phyloP scores from a whole-genome alignment of 2,329 filamentous ascomycete species.

The Sphaerulina populicola region DNA sequence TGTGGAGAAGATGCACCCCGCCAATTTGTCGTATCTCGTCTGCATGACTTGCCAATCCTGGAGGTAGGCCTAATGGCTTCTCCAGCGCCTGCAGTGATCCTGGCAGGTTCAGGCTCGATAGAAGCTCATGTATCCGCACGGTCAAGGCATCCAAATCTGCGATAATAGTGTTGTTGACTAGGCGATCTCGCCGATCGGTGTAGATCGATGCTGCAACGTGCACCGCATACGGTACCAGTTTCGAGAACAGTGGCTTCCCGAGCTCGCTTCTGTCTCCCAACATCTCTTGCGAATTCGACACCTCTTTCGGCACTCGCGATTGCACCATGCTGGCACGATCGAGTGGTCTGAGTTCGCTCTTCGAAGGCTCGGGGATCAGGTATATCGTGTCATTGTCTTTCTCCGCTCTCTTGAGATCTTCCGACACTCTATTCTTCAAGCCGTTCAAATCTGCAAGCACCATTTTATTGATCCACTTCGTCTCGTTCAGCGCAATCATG shows the following conservation, averaged over 20 bases:
- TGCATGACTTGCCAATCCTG: constrained; percentile 75
- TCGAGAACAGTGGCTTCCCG: constrained; percentile 76
- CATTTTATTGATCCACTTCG: constrained; percentile 68
- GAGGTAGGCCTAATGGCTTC: constrained; percentile 83
- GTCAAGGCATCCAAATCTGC: constrained; percentile 76
- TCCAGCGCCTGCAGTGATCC: constrained; percentile 90
- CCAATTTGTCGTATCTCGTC: constrained; percentile 91
- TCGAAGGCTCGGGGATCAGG: constrained; percentile 72
- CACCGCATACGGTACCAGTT: constrained; percentile 89
- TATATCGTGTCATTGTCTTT: constrained; percentile 97
- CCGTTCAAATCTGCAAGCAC: constrained; percentile 76
- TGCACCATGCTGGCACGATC: constrained; percentile 85
- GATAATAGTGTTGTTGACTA: constrained; percentile 81
- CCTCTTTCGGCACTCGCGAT: constrained; percentile 68
- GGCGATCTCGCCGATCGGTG: constrained; percentile 78
- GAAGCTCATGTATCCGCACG: constrained; percentile 64
- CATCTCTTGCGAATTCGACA: constrained; percentile 69
- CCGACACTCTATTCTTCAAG: constrained; percentile 71
- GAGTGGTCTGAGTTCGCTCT: constrained; percentile 75
- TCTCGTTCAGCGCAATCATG: constrained; percentile 77
- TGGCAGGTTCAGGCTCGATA: constrained; percentile 77
- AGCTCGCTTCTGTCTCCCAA: constrained; percentile 69
- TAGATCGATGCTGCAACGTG: constrained; percentile 94
- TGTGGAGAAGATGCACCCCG: constrained; percentile 65
- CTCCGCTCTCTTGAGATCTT: constrained; percentile 84